phyloP scores from a whole-genome alignment of 2,329 filamentous ascomycete species.

The Huntiella omanensis region DNA sequence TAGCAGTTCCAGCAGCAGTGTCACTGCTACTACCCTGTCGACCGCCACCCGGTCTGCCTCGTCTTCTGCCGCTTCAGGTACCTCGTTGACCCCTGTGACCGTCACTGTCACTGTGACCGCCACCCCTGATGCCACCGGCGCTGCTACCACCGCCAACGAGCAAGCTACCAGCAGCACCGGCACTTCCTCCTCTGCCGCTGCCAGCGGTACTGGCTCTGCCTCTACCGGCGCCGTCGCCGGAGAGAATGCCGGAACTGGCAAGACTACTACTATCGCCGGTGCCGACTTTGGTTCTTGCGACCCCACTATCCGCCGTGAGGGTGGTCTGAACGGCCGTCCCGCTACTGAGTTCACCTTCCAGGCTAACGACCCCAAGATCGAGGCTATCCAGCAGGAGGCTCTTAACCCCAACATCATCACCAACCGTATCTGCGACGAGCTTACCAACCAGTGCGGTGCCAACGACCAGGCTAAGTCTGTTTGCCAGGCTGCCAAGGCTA shows the following conservation, averaged over 20 bases:
- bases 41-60: constrained; percentile 12
- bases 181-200: constrained; percentile 8
- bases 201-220: constrained; percentile 10
- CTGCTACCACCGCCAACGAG: constrained; percentile 9
- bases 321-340: constrained; percentile 35
- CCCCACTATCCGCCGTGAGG: constrained; percentile 40
- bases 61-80: background rate
- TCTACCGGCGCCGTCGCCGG: constrained; percentile 16
- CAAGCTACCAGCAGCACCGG: background rate
- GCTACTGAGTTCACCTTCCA: constrained; percentile 48
- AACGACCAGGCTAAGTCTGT: constrained; percentile 37
- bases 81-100: constrained; percentile 5
- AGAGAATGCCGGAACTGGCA: constrained; percentile 11
- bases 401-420: constrained; percentile 58
- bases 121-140: constrained; percentile 7
- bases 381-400: constrained; percentile 42
- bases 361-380: constrained; percentile 40
- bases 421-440: constrained; percentile 51
- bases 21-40: constrained; percentile 8
- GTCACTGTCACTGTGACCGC: constrained; percentile 12
- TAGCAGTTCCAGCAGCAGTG: constrained; percentile 8
- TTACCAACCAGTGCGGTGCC: constrained; percentile 46
- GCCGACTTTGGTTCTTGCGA: constrained; percentile 35
- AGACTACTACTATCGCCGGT: constrained; percentile 17
- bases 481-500: constrained; percentile 32